These are phyloP conservation scores for Didymella sp. DNA, from an alignment of 2,329 filamentous ascomycete genomes.

Conservation along the genomic window DNA sequence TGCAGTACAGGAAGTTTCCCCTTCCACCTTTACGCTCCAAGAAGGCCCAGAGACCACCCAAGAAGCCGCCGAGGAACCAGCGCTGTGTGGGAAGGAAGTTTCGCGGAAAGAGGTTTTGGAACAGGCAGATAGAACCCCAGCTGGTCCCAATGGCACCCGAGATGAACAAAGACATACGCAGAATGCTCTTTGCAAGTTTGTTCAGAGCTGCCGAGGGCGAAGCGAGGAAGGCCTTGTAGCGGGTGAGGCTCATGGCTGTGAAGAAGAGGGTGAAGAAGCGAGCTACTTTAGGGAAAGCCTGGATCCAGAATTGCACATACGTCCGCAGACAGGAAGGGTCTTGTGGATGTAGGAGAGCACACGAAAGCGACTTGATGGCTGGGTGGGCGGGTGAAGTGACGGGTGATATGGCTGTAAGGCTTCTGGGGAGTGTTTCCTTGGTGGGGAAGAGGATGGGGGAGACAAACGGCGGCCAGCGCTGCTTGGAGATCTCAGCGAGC, in stretches of 20 bases:
- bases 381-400: slow-evolving; percentile 87
- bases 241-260: slow-evolving; percentile 72
- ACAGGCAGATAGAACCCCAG: slow-evolving; percentile 90
- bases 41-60: slow-evolving; percentile 86
- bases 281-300: slow-evolving; percentile 78
- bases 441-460: slow-evolving; percentile 87
- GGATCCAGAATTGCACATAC: slow-evolving; percentile 85
- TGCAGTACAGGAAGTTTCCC: slow-evolving; percentile 79
- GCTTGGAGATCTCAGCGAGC: slow-evolving; percentile 78
- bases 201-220: slow-evolving; percentile 73
- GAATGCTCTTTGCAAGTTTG: slow-evolving; percentile 69
- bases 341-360: slow-evolving; percentile 84
- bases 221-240: slow-evolving; percentile 71
- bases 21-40: slow-evolving; percentile 66
- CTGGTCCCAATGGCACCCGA: slow-evolving; percentile 84
- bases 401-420: slow-evolving; percentile 73
- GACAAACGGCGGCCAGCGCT: slow-evolving; percentile 86
- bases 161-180: slow-evolving; percentile 78
- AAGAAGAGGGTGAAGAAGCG: slow-evolving; percentile 81
- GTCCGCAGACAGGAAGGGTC: slow-evolving; percentile 89
- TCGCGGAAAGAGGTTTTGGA: slow-evolving; percentile 79
- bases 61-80: slow-evolving; percentile 86
- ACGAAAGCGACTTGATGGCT: slow-evolving; percentile 82
- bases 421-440: slow-evolving; percentile 66
- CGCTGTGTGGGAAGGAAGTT: slow-evolving; percentile 79